Base-by-base conservation (phyloP, 768 basidiomycete species). In the Lanmaoa rubissima region DNA sequence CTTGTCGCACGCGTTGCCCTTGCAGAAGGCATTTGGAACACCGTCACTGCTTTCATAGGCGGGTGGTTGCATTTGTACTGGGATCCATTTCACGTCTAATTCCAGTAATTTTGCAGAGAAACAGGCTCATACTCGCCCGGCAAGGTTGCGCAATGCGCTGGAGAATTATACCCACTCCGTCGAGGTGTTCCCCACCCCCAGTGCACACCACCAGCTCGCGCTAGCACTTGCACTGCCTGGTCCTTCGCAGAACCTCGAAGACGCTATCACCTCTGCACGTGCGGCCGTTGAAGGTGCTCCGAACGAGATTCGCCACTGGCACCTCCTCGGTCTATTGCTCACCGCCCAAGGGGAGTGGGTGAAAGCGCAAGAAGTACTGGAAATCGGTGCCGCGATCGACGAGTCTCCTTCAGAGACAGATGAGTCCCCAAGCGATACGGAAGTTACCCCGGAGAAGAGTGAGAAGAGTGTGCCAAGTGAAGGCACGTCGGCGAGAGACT, bases 271-370 rank as follows among this genome's bases (percentile, higher is more conserved):
- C 14, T 76, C 84, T 49, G 89, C 91, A 0, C 84, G 87, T 7
- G 65, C 76, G 4, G 90, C 94, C 1, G 84, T 96, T 3, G 89
- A 94, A 68, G 77, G 79, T 7, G 83, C 87, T 32, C 76, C 87
- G 0, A 73, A 70, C 34, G 79, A 82, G 57, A 70, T 90, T 26
- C 81, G 91, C 41, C 88, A 90, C 51, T 98, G 94, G 95, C 96
- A 98, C 72, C 81, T 98, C 16, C 79, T 98, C 0, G 93, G 90
- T 0, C 74, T 98, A 5, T 71, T 96, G 12, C 77, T 95, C n/a
- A 85, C 86, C 0, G 87, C 89, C 10, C 75, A 78, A 31, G 91
- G 88, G 59, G 86, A 93, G 61, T 92, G 92, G 90, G 73, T 73
- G 35, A 89, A 86, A 12, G 93, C 95, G 0, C 75, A 75, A 34